These are phyloP conservation scores for Mortierella sp. DNA, from an alignment of 371 early-diverging fungal genomes.

Conservation along the genomic window DNA sequence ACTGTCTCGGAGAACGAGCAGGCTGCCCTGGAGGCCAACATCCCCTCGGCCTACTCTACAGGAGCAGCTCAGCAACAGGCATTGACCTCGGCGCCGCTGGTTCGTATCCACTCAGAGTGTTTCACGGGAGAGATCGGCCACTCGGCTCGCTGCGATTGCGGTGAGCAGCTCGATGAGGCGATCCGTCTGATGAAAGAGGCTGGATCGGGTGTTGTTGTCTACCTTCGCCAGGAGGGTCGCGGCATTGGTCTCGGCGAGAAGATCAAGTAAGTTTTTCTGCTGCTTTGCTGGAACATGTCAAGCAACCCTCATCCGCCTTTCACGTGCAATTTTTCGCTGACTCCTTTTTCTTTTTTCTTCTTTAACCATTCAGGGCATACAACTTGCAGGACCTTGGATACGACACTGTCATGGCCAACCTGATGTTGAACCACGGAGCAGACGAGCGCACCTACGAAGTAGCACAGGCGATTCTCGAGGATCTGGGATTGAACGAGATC, in stretches of 20 bases:
- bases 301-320: not conserved
- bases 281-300: too few relatives aligned
- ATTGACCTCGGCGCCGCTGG: constrained; percentile 71
- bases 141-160: constrained; percentile 96
- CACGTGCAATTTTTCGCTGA: constrained; percentile 1
- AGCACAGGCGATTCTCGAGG: constrained; percentile 91
- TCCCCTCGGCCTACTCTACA: constrained; percentile 19
- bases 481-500: constrained; percentile 77
- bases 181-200: constrained; percentile 89
- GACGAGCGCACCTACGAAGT: constrained; percentile 94
- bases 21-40: not conserved
- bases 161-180: constrained; percentile 93
- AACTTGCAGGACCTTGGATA: constrained; percentile 96
- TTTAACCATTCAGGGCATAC: constrained; percentile 79
- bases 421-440: constrained; percentile 89
- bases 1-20: constrained; percentile 57
- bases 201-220: constrained; percentile 91
- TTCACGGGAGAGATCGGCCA: constrained; percentile 97
- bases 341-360: constrained; percentile 1
- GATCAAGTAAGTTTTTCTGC: constrained; percentile 75
- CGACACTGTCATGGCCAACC: constrained; percentile 95
- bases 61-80: not conserved
- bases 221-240: constrained; percentile 96
- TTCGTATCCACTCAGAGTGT: constrained; percentile 96
- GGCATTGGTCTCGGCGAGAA: constrained; percentile 96